Percentiles rank a stretch among this genome's conserved stretches.
Conservation (phyloP, 306 rosid species). For the Medicago lupulina region DNA sequence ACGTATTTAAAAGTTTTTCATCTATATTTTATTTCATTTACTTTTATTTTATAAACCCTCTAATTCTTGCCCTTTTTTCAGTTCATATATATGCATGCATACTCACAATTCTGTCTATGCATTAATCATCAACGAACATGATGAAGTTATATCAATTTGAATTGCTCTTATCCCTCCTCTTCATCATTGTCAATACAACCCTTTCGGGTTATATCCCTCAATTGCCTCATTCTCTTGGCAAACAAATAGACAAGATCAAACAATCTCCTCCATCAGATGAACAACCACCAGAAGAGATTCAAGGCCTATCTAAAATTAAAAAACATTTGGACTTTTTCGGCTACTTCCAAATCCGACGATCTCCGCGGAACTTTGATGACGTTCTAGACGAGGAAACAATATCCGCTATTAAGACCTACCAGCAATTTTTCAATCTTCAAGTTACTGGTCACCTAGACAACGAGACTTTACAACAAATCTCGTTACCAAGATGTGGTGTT, state of each 20-base stretch:
- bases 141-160: neutral
- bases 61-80: no score
- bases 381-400: neutral
- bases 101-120: no score
- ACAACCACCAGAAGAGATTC: neutral
- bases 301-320: neutral
- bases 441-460: neutral
- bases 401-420: neutral
- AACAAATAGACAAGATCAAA: no score
- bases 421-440: neutral
- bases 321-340: neutral
- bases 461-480: neutral
- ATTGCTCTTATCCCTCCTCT: neutral
- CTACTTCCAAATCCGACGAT: neutral
- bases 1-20: neutral
- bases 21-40: no score
- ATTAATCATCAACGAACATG: neutral
- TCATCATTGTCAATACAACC: no score
- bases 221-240: no score
- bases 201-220: no score
- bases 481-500: constrained; percentile 2
- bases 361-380: neutral
- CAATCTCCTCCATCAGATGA: no score
- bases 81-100: no score
- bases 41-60: no score